Conservation (phyloP, 78 protist species). For the Dictyostelium discoideum region DNA sequence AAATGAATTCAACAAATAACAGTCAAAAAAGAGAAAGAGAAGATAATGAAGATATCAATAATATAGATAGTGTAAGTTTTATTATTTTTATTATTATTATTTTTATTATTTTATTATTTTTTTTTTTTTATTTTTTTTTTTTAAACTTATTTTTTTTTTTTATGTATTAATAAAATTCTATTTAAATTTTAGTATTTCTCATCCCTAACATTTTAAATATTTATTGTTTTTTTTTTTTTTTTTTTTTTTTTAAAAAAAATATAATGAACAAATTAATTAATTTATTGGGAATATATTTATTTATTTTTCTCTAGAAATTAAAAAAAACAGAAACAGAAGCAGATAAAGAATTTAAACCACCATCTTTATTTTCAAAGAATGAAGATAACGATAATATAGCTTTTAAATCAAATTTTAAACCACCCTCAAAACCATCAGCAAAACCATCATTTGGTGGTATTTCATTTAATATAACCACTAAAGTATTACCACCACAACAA, state of each 20-base stretch:
- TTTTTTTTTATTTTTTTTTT: not conserved
- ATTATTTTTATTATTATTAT: not conserved
- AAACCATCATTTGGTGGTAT: conserved; percentile 10
- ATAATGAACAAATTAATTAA: not conserved
- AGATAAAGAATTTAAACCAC: conserved; percentile 3
- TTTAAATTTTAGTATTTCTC: not conserved
- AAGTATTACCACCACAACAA: conserved; percentile 5
- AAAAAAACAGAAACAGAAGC: not conserved
- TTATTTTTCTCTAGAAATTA: not conserved
- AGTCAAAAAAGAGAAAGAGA: conserved; percentile 11
- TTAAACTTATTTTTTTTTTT: not conserved
- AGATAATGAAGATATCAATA: not conserved
- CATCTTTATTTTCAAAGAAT: not conserved
- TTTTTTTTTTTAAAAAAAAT: not conserved
- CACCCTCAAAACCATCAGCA: not conserved
- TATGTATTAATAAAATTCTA: not conserved
- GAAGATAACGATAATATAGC: not conserved
- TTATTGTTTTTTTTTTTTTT: not conserved
- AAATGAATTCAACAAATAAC: not conserved
- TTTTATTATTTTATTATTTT: not conserved
- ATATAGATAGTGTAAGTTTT: not conserved
- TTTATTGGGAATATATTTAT: not conserved
- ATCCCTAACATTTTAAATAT: not conserved
- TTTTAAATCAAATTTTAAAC: not conserved
- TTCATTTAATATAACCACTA: conserved; percentile 18